Evolutionary conservation across 768 basidiomycete species (phyloP), one percentile per base, ranked within the genome.

Genomic region (Suillus occidentalis): DNA sequence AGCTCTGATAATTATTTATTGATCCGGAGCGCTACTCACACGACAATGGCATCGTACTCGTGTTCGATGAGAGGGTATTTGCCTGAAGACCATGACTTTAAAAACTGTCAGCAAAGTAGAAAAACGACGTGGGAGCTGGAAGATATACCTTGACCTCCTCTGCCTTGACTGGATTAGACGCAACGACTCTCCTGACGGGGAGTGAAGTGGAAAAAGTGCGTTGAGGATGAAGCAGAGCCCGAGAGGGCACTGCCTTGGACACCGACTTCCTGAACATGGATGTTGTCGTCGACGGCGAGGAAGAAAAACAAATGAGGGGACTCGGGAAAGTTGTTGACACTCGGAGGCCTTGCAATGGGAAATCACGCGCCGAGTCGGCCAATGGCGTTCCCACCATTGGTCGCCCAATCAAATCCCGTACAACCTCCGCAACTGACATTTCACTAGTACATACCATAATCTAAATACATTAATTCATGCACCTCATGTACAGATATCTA

Each of bases 31-130:
- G n/a, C 45, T n/a, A 85, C 96, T 79, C 75, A 97, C 95, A 99
- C 94, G 64, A 99, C 97, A 71, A 99, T 90, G 20, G 97, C 97
- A 83, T 99, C 97, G 78, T 95, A 99, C 77, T 98, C 96, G 76
- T 99, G 97, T 76, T 99, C 97, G 71, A 99, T 95, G 67, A 99
- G 83, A 22, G 97, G 94, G 76, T 99, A 99, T 75, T 95, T 94
- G 59, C 91, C 92, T 47, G 88, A 90, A 55, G 88, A 84, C 89
- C 88, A 90, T 43, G 87, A 87, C 87, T 91, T 31, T 50, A 47
- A 61, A 56, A 71, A 52, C 50, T 63, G 62, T 68, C 62, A 69
- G 63, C 52, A 40, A 9, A 50, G 14, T 39, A 61, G 42, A 58
- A 13, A 45, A 60, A 22, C 50, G 68, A 63, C 67, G 66, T 65